These are phyloP conservation scores for Xylaria sp. DNA, from an alignment of 2,329 filamentous ascomycete species.

Conservation along the genomic window DNA sequence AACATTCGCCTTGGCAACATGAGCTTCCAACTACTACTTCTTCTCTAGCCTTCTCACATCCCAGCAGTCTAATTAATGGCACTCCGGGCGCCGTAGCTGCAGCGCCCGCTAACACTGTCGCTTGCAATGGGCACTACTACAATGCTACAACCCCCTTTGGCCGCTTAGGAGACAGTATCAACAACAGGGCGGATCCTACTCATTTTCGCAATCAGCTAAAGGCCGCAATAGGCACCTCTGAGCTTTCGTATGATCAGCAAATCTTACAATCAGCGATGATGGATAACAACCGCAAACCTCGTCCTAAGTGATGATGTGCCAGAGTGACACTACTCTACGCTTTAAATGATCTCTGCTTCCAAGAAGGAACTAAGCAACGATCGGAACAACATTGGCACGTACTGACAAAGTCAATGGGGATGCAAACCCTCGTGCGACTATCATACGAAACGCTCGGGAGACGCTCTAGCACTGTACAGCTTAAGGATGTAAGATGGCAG, in stretches of 20 bases:
- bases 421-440: background rate
- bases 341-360: background rate
- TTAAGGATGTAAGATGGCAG: background rate
- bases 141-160: constrained; percentile 46
- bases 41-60: constrained; percentile 56
- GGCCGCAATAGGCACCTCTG: constrained; percentile 36
- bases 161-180: constrained; percentile 39
- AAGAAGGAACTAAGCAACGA: background rate
- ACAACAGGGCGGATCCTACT: constrained; percentile 42
- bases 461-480: background rate
- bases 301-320: constrained; percentile 39
- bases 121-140: constrained; percentile 45
- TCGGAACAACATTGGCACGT: background rate
- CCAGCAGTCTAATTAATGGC: constrained; percentile 62
- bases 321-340: background rate
- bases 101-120: constrained; percentile 37
- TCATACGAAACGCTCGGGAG: background rate
- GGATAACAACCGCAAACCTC: constrained; percentile 40
- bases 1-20: constrained; percentile 39
- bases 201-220: constrained; percentile 46
- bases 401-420: background rate
- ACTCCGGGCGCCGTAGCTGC: constrained; percentile 50
- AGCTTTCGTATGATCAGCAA: constrained; percentile 43
- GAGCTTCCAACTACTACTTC: constrained; percentile 42
- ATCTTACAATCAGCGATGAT: constrained; percentile 42